Percentiles rank a stretch among this genome's conserved stretches.
phyloP scores from a whole-genome alignment of 2,329 filamentous ascomycete genomes.

The Huntiella decipiens region DNA sequence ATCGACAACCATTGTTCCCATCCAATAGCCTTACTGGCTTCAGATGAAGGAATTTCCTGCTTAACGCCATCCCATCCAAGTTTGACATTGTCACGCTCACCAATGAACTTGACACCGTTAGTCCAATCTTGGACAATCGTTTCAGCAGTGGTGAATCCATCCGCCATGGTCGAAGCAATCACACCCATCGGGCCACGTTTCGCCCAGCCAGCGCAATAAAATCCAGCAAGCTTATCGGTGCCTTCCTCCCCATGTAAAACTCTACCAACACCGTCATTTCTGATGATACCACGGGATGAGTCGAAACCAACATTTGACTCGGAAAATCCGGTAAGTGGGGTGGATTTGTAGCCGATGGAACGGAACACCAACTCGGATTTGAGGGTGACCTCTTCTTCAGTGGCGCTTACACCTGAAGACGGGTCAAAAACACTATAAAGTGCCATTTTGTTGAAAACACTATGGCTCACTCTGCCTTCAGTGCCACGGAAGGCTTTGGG shows the following conservation, averaged over 20 bases:
- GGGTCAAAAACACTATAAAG: slow-evolving; percentile 38
- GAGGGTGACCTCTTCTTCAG: slow-evolving; percentile 32
- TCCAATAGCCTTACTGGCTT: slow-evolving; percentile 31
- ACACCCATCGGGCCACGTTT: slow-evolving; percentile 89
- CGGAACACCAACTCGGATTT: slow-evolving; percentile 62
- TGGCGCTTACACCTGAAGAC: slow-evolving; percentile 27
- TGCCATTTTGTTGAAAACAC: slow-evolving; percentile 46
- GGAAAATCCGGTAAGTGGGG: slow-evolving; percentile 53
- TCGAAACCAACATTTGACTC: slow-evolving; percentile 67
- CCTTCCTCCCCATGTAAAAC: slow-evolving; percentile 22
- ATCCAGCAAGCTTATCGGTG: slow-evolving; percentile 34
- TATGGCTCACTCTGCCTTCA: slow-evolving; percentile 35
- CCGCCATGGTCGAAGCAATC: slow-evolving; percentile 88
- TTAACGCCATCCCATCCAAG: slow-evolving; percentile 63
- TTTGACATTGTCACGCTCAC: slow-evolving; percentile 5
- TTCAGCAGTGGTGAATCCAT: slow-evolving; percentile 80
- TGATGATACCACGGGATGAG: slow-evolving; percentile 50
- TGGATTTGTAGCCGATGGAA: slow-evolving; percentile 86
- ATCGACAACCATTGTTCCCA: slow-evolving; percentile 80
- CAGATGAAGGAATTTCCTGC: slow-evolving; percentile 22
- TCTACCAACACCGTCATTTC: slow-evolving; percentile 64
- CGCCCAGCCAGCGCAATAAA: slow-evolving; percentile 94
- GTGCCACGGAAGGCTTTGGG: slow-evolving; percentile 48
- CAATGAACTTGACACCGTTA: slow-evolving; percentile 23
- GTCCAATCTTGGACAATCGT: slow-evolving; percentile 64